Conservation (phyloP, 257 asterid species). For the Plantago elongata region DNA sequence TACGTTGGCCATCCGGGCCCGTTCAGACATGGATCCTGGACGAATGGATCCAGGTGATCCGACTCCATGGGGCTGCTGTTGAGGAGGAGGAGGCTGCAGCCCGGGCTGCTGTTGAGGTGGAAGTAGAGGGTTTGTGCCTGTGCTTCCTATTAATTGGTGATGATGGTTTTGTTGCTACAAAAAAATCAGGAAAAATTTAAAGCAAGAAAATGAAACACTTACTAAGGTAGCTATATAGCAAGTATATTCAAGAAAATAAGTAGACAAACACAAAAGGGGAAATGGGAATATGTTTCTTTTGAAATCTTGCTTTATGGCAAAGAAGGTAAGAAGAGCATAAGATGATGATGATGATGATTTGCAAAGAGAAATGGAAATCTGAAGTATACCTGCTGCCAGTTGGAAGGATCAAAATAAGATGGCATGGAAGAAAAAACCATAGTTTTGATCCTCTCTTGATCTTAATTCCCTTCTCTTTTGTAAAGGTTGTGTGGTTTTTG, state of each 20-base stretch:
- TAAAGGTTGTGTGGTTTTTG: slow-evolving; percentile 62
- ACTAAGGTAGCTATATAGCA: neutral
- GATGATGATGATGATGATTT: slow-evolving; percentile 15
- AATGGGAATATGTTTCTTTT: slow-evolving; percentile 31
- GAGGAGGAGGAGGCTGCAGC: slow-evolving; percentile 13
- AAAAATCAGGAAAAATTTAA: slow-evolving; percentile 10
- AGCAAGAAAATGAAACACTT: slow-evolving; percentile 19
- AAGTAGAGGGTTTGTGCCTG: slow-evolving; percentile 11
- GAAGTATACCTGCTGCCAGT: slow-evolving; percentile 79
- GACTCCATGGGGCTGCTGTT: slow-evolving; percentile 6
- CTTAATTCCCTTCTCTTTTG: slow-evolving; percentile 60
- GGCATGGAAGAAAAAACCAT: slow-evolving; percentile 96
- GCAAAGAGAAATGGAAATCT: neutral
- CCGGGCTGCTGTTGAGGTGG: neutral
- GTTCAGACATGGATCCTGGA: slow-evolving; percentile 83
- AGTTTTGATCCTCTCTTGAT: slow-evolving; percentile 35
- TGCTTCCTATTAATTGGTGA: slow-evolving; percentile 25
- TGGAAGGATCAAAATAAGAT: slow-evolving; percentile 95
- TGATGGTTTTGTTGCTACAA: slow-evolving; percentile 50
- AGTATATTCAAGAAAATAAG: slow-evolving; percentile 49
- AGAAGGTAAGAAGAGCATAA: slow-evolving; percentile 51
- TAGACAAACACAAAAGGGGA: slow-evolving; percentile 16
- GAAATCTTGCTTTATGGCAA: slow-evolving; percentile 33
- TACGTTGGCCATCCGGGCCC: slow-evolving; percentile 85
- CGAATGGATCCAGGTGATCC: slow-evolving; percentile 53